A percentile compares a stretch with the other conserved stretches of the same genome.
These are phyloP conservation scores for Sporothrix pallida DNA, from an alignment of 2,329 filamentous ascomycete species.

Conservation along the genomic window DNA sequence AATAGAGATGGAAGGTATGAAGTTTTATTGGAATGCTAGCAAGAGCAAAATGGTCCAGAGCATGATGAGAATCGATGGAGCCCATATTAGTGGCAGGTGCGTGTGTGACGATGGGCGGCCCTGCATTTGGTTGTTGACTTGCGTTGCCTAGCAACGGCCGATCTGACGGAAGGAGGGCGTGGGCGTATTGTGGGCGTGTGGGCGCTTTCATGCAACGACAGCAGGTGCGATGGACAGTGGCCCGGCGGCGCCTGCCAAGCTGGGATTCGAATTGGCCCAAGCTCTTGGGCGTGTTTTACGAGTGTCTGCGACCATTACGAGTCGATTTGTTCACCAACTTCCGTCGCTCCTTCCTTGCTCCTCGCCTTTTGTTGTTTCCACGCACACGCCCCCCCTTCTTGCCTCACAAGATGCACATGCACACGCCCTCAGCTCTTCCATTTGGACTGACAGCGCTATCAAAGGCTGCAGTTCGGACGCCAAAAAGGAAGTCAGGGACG, in stretches of 20 bases:
- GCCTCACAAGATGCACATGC: neutral
- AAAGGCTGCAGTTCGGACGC: conserved; percentile 1
- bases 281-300: conserved; percentile 19
- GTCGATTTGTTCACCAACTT: neutral
- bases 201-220: conserved; percentile 8
- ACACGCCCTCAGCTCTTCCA: conserved; percentile 33
- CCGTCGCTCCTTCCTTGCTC: conserved; percentile 22
- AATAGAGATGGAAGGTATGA: conserved; percentile 23
- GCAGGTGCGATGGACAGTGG: conserved; percentile 5
- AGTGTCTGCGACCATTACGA: conserved; percentile 16
- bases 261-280: conserved; percentile 12
- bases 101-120: conserved; percentile 33
- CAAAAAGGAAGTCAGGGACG: conserved; percentile 1
- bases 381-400: conserved; percentile 8
- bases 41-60: conserved; percentile 15
- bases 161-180: conserved; percentile 7
- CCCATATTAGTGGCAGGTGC: conserved; percentile 16
- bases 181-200: conserved; percentile 4
- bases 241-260: conserved; percentile 22
- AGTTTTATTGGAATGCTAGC: conserved; percentile 38
- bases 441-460: conserved; percentile 4
- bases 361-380: conserved; percentile 7
- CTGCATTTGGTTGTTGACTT: conserved; percentile 35
- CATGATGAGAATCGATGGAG: conserved; percentile 2
- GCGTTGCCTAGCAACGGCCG: conserved; percentile 39